phyloP scores from a whole-genome alignment of 768 basidiomycete species.

The Lanmaoa pseudosensibilis region DNA sequence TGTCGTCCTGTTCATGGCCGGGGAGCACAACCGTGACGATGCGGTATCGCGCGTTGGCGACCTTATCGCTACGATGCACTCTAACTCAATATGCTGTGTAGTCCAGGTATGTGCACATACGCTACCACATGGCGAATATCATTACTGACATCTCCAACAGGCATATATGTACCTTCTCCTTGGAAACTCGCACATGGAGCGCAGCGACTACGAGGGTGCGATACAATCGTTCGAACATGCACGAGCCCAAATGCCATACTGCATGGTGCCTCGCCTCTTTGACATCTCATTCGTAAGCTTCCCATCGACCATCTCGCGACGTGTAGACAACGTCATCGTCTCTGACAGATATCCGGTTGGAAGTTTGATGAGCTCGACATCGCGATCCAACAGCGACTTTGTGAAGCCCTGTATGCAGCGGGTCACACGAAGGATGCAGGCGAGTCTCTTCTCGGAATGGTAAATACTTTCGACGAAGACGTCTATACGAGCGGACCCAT shows the following conservation, averaged over 20 bases:
- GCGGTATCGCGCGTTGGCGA: constrained; percentile 3
- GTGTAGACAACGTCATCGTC: background rate
- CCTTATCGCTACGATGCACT: background rate
- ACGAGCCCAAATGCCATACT: background rate
- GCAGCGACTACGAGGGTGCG: background rate
- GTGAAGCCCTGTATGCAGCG: background rate
- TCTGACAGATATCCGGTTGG: constrained; percentile 4
- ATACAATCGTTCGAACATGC: background rate
- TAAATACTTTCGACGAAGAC: background rate
- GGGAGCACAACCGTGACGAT: background rate
- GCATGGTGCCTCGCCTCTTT: background rate
- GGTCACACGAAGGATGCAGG: background rate
- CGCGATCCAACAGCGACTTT: background rate
- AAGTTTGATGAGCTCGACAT: background rate
- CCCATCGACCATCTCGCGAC: no score
- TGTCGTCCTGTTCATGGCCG: constrained; percentile 1
- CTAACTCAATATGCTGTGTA: background rate
- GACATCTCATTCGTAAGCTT: constrained; percentile 8
- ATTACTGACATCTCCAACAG: background rate
- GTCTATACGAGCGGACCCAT: background rate
- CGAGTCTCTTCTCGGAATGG: background rate
- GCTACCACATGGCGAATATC: background rate
- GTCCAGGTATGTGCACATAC: background rate
- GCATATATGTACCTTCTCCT: constrained; percentile 9
- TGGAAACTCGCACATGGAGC: background rate